These are phyloP conservation scores for Aphanomyces euteiches DNA, from an alignment of 352 stramenopile species.

Conservation along the genomic window DNA sequence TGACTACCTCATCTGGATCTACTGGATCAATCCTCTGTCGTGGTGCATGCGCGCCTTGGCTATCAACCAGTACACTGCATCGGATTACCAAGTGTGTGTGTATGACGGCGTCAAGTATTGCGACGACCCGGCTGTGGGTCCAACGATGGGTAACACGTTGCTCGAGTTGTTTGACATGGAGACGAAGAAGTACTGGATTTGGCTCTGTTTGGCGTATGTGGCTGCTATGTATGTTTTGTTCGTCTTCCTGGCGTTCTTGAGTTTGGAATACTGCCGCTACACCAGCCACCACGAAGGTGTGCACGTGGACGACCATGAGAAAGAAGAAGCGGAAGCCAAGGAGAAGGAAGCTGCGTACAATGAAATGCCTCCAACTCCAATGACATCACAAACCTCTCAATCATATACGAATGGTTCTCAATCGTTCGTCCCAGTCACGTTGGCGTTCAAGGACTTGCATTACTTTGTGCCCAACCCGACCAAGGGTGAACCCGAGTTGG, in stretches of 20 bases:
- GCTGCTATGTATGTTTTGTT: slow-evolving; percentile 42
- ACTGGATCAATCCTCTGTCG: slow-evolving; percentile 31
- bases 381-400: neutral
- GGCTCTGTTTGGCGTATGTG: slow-evolving; percentile 59
- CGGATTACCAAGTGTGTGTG: slow-evolving; percentile 22
- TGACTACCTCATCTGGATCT: slow-evolving; percentile 32
- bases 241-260: slow-evolving; percentile 41
- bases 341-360: neutral
- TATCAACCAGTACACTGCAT: slow-evolving; percentile 30
- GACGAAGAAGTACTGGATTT: slow-evolving; percentile 55
- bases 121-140: slow-evolving; percentile 33
- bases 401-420: neutral
- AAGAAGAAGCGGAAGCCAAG: slow-evolving; percentile 2
- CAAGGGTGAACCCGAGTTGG: slow-evolving; percentile 47
- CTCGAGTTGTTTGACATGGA: slow-evolving; percentile 50
- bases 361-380: slow-evolving; percentile 6
- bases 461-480: slow-evolving; percentile 46
- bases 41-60: slow-evolving; percentile 28
- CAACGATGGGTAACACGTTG: slow-evolving; percentile 44
- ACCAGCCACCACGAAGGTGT: slow-evolving; percentile 30
- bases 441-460: slow-evolving; percentile 33
- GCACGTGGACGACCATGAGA: slow-evolving; percentile 29
- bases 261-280: slow-evolving; percentile 46
- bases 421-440: neutral
- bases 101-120: slow-evolving; percentile 32